These are phyloP conservation scores for Plasmodium berghei DNA, from an alignment of 169 alveolate species.

Conservation along the genomic window DNA sequence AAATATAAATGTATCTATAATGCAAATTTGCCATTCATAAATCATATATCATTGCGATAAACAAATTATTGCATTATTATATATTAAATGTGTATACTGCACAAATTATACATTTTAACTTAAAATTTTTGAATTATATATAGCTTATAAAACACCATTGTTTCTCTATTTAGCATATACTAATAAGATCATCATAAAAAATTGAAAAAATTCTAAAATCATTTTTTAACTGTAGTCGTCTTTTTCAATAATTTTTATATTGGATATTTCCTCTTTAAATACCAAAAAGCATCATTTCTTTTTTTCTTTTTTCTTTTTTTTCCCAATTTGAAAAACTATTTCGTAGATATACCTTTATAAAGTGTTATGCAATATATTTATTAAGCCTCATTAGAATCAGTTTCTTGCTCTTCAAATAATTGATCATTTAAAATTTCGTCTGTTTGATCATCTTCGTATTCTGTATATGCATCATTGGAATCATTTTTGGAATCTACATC, in stretches of 20 bases:
- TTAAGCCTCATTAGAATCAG: neutral
- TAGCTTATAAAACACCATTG: no score
- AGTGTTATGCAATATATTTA: neutral
- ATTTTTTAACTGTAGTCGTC: neutral
- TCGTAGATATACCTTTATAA: neutral
- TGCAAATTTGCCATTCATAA: no score
- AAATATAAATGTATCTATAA: no score
- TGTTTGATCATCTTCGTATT: constrained; percentile 25
- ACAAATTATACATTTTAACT: no score
- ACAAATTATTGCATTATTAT: no score
- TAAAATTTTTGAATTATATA: no score
- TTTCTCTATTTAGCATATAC: no score
- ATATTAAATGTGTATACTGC: no score
- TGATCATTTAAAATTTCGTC: constrained; percentile 23
- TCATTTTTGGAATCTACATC: constrained; percentile 29
- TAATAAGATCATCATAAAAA: no score
- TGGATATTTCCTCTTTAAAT: neutral
- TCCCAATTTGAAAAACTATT: neutral
- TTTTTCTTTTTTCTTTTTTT: constrained; percentile 1
- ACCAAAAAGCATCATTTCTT: neutral
- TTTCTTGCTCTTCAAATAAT: constrained; percentile 5
- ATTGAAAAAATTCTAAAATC: no score
- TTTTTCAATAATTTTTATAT: neutral
- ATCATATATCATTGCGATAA: no score
- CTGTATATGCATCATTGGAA: neutral